Evolutionary conservation across 345 rosid genomes (phyloP).

Genomic region (Trapa bicornis): DNA sequence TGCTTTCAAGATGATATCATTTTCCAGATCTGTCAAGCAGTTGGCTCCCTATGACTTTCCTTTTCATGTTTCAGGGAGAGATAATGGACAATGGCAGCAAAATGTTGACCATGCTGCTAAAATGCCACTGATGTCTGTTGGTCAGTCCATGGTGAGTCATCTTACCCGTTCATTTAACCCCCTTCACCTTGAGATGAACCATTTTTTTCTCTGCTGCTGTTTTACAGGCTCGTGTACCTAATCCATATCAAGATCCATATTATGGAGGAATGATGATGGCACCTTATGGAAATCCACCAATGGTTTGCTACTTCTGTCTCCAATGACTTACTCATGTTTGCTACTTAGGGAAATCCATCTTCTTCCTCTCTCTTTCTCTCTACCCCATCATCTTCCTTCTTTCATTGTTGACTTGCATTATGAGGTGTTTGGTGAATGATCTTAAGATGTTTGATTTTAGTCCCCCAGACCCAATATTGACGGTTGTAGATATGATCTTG

Average conservation of each 20-base stretch:
- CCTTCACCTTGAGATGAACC: neutral
- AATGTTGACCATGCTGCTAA: constrained; percentile 23
- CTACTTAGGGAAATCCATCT: too few species aligned
- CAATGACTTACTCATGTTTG: too few species aligned
- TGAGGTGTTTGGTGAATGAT: neutral
- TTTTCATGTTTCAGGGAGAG: constrained; percentile 24
- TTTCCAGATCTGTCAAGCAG: neutral
- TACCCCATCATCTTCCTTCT: neutral
- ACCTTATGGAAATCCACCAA: constrained; percentile 70
- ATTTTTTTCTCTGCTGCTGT: constrained; percentile 19
- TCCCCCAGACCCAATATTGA: too few species aligned
- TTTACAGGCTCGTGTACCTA: constrained; percentile 82
- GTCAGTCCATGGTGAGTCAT: constrained; percentile 74
- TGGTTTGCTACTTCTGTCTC: constrained; percentile 39
- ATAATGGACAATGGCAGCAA: constrained; percentile 38
- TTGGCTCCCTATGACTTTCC: neutral
- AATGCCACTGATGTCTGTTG: constrained; percentile 61
- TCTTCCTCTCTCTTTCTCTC: neutral
- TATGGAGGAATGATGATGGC: constrained; percentile 64
- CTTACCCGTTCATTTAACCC: neutral
- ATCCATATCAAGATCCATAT: constrained; percentile 76
- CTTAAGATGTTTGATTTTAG: neutral
- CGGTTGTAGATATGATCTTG: neutral
- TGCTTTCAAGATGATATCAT: neutral
- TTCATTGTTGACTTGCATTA: neutral